A percentile compares a stretch with the other conserved stretches of the same genome.
These are phyloP conservation scores for Sequoia sempervirens DNA, from an alignment of 75 land plant species.

Conservation along the genomic window DNA sequence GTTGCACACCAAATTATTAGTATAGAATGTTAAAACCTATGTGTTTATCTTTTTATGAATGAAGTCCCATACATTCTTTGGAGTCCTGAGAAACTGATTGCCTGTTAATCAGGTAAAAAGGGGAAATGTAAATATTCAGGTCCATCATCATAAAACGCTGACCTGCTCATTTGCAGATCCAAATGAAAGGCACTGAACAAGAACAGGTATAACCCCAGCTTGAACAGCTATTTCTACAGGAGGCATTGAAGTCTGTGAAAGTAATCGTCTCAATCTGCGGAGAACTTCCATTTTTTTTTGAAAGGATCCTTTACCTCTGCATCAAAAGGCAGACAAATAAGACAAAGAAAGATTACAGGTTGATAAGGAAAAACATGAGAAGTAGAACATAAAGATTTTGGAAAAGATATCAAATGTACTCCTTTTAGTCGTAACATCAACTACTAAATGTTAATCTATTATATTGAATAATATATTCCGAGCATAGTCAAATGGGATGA, in stretches of 20 bases:
- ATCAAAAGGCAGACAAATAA: neutral
- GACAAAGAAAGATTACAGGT: neutral
- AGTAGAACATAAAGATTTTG: neutral
- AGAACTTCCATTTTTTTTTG: conserved; percentile 70
- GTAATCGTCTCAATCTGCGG: conserved; percentile 61
- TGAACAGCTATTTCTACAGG: conserved; percentile 80
- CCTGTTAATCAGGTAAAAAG: neutral
- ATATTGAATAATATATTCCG: neutral
- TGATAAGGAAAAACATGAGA: neutral
- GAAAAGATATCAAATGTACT: neutral
- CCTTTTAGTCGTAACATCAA: neutral
- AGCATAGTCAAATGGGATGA: too few species aligned
- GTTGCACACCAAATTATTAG: conserved; percentile 1
- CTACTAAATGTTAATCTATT: neutral
- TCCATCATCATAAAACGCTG: neutral
- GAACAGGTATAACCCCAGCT: conserved; percentile 79
- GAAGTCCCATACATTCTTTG: neutral
- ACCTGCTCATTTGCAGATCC: conserved; percentile 99
- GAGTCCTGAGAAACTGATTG: neutral
- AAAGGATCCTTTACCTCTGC: conserved; percentile 72
- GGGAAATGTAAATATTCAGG: neutral
- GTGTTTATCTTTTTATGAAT: neutral
- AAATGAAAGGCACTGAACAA: conserved; percentile 87
- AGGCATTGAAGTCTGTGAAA: conserved; percentile 71
- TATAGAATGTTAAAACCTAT: neutral